Conservation (phyloP, 1,284 basidiomycete species). For the Tylopilus sp. region DNA sequence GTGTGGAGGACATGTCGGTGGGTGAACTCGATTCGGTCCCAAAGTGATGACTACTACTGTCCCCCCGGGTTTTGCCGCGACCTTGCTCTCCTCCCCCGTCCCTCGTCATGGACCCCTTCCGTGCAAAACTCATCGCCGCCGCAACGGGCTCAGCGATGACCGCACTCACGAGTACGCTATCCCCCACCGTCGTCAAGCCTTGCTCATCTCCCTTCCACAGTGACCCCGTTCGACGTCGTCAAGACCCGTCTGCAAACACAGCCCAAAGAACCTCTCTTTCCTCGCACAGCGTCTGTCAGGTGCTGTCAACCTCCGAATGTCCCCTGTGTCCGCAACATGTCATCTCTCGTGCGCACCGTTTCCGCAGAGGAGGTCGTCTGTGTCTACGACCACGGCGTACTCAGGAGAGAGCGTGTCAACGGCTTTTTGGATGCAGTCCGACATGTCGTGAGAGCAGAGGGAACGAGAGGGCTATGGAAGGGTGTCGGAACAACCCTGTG, state of each 20-base stretch:
- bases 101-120: conserved; percentile 60
- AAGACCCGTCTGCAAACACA: conserved; percentile 92
- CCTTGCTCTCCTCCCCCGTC: not conserved
- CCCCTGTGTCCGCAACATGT: conserved; percentile 73
- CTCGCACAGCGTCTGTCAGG: conserved; percentile 46
- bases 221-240: conserved; percentile 94
- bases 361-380: conserved; percentile 64
- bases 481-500: conserved; percentile 84
- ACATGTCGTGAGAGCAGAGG: conserved; percentile 76
- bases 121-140: conserved; percentile 79
- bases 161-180: conserved; percentile 70
- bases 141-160: conserved; percentile 79
- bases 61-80: conserved; percentile 27
- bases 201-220: conserved; percentile 39
- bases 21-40: not conserved
- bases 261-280: conserved; percentile 50
- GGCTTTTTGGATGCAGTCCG: conserved; percentile 81
- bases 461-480: conserved; percentile 82
- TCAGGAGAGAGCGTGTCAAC: conserved; percentile 66
- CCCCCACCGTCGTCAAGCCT: not conserved
- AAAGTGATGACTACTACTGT: conserved; percentile 11
- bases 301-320: conserved; percentile 67
- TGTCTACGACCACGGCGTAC: conserved; percentile 69
- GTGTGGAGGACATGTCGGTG: conserved; percentile 29
- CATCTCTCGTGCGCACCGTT: conserved; percentile 56